phyloP scores from a whole-genome alignment of 805 yeast species.

The Osmozyma mogii region DNA sequence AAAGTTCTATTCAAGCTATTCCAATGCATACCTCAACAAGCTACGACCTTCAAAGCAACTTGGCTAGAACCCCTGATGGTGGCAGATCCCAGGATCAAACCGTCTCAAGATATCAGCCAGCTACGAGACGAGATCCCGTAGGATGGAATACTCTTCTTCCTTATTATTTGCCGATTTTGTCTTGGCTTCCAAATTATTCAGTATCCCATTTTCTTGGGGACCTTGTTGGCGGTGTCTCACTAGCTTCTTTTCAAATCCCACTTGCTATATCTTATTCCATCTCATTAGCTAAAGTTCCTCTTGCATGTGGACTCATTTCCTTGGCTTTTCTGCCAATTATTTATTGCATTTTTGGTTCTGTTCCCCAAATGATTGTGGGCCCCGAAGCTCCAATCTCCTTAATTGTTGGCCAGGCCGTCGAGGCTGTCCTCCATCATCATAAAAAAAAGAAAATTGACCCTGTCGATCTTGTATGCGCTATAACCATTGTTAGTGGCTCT shows the following conservation, averaged over 20 bases:
- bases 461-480: slow-evolving; percentile 14
- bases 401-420: slow-evolving; percentile 40
- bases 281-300: slow-evolving; percentile 37
- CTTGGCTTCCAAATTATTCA: slow-evolving; percentile 57
- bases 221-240: slow-evolving; percentile 72
- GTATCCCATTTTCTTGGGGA: slow-evolving; percentile 44
- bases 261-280: slow-evolving; percentile 45
- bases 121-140: too few species aligned
- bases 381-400: slow-evolving; percentile 40
- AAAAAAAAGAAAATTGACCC: slow-evolving; percentile 26
- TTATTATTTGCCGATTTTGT: slow-evolving; percentile 59
- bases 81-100: too few species aligned
- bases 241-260: slow-evolving; percentile 90
- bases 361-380: slow-evolving; percentile 40
- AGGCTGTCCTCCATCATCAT: slow-evolving; percentile 32
- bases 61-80: too few species aligned
- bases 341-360: slow-evolving; percentile 35
- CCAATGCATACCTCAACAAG: too few species aligned
- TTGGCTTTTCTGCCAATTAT: slow-evolving; percentile 33
- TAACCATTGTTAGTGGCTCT: slow-evolving; percentile 66
- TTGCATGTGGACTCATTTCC: slow-evolving; percentile 31
- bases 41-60: too few species aligned
- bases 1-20: too few species aligned
- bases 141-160: slow-evolving; percentile 34
- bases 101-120: too few species aligned